Evolutionary conservation across 2,329 filamentous ascomycete species (phyloP).

Genomic region (Bimuria novae-zelandiae): DNA sequence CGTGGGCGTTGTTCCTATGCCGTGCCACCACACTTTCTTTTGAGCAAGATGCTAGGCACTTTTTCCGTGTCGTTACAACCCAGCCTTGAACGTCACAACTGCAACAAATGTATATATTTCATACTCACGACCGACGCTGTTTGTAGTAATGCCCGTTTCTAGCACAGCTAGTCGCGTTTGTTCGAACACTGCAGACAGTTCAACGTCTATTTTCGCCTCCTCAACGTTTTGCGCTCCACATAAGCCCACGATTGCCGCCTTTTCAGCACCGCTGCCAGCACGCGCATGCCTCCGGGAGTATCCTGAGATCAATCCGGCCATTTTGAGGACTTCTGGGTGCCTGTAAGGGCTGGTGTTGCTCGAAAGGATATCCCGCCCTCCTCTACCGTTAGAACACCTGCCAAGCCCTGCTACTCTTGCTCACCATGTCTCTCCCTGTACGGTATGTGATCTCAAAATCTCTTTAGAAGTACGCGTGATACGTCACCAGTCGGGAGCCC

Average conservation of each 20-base stretch:
- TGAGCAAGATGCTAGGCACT: not conserved
- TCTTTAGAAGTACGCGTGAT: not conserved
- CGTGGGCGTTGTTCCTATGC: not conserved
- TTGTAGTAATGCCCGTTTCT: not conserved
- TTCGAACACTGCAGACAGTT: no score
- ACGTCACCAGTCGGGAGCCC: not conserved
- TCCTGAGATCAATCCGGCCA: no score
- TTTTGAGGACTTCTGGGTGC: no score
- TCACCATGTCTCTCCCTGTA: constrained; percentile 34
- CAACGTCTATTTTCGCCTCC: no score
- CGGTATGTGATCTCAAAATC: constrained; percentile 25
- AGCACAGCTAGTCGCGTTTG: no score
- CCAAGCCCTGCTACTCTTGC: not conserved
- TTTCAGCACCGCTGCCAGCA: no score
- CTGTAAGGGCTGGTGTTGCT: not conserved
- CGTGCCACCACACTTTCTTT: not conserved
- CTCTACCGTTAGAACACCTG: not conserved
- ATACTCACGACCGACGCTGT: not conserved
- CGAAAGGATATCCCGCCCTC: not conserved
- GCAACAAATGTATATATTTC: not conserved
- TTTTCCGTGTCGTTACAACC: not conserved
- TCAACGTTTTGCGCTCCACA: no score
- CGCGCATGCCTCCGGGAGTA: no score
- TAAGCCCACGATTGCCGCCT: no score
- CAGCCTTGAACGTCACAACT: not conserved